These are phyloP conservation scores for Lentinus tigrinus DNA, from an alignment of 768 basidiomycete genomes.

Conservation along the genomic window DNA sequence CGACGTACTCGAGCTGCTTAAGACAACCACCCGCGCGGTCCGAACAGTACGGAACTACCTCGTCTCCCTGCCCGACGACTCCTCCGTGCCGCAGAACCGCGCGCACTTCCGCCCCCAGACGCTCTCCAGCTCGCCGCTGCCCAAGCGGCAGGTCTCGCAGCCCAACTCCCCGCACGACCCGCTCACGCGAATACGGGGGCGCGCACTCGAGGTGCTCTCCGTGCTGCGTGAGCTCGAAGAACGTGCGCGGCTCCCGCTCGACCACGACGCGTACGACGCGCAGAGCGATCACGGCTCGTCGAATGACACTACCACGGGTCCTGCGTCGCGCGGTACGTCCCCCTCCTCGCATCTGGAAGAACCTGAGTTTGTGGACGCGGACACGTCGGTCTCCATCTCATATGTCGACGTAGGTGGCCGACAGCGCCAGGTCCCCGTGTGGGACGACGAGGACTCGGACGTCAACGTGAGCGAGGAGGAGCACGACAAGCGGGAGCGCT, in stretches of 20 bases:
- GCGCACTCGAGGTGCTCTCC: conserved; percentile 82
- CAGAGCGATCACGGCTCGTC: conserved; percentile 64
- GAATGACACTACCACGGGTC: conserved; percentile 28
- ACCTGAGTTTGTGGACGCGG: conserved; percentile 42
- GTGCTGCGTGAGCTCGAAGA: conserved; percentile 82
- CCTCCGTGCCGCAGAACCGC: conserved; percentile 34
- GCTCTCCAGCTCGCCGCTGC: conserved; percentile 33
- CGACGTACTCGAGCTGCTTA: conserved; percentile 71
- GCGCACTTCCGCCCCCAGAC: conserved; percentile 53
- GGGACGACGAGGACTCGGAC: conserved; percentile 70
- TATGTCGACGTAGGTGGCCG: conserved; percentile 68
- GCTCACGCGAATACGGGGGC: conserved; percentile 65
- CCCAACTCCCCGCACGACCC: conserved; percentile 50
- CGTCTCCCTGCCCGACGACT: conserved; percentile 77
- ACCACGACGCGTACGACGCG: conserved; percentile 81
- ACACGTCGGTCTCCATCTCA: conserved; percentile 66
- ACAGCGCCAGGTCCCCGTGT: conserved; percentile 67
- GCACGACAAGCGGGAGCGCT: conserved; percentile 61
- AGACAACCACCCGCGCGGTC: conserved; percentile 77
- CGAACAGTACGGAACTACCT: conserved; percentile 84
- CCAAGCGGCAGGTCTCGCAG: conserved; percentile 35
- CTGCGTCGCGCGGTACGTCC: conserved; percentile 17
- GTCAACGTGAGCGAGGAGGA: conserved; percentile 48
- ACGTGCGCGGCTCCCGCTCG: conserved; percentile 66
- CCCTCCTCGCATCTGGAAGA: conserved; percentile 26